Percentiles rank a stretch among this genome's conserved stretches.
Conservation (phyloP, 108 stramenopile species). For the Cyclostephanos tholiformis region DNA sequence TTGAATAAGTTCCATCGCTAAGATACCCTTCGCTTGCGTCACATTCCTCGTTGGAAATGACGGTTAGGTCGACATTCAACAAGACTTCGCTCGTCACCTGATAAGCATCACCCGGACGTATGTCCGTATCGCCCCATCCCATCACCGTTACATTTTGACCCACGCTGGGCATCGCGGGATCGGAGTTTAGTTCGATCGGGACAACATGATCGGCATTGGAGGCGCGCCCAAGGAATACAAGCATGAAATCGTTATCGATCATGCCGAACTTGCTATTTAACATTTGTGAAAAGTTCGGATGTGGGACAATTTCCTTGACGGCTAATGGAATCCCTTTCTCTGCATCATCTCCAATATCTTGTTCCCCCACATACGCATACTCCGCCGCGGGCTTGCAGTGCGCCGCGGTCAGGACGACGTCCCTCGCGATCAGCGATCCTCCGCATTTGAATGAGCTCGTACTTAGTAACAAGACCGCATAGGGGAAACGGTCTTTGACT, state of each 20-base stretch:
- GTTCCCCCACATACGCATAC: not conserved
- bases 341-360: not conserved
- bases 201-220: slow-evolving; percentile 1
- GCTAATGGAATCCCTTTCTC: not conserved
- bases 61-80: slow-evolving; percentile 21
- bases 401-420: slow-evolving; percentile 11
- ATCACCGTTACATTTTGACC: slow-evolving; percentile 47
- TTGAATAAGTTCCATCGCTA: not conserved
- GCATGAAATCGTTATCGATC: slow-evolving; percentile 32
- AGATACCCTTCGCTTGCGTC: slow-evolving; percentile 22
- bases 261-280: not conserved
- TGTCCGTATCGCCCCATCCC: slow-evolving; percentile 54
- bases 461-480: slow-evolving; percentile 20
- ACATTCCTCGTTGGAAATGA: slow-evolving; percentile 46
- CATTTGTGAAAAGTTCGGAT: slow-evolving; percentile 9
- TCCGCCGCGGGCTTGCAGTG: not conserved
- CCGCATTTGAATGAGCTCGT: slow-evolving; percentile 19
- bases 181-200: slow-evolving; percentile 37
- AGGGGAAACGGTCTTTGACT: slow-evolving; percentile 24
- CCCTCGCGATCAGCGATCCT: slow-evolving; percentile 4
- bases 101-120: not conserved
- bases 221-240: slow-evolving; percentile 16
- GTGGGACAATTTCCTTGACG: not conserved
- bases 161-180: slow-evolving; percentile 30
- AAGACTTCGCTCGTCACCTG: slow-evolving; percentile 13